Evolutionary conservation across 192 early-diverging fungal genomes (phyloP), one percentile per base, ranked within the genome.

Genomic region (Blastocladiella britannica): DNA sequence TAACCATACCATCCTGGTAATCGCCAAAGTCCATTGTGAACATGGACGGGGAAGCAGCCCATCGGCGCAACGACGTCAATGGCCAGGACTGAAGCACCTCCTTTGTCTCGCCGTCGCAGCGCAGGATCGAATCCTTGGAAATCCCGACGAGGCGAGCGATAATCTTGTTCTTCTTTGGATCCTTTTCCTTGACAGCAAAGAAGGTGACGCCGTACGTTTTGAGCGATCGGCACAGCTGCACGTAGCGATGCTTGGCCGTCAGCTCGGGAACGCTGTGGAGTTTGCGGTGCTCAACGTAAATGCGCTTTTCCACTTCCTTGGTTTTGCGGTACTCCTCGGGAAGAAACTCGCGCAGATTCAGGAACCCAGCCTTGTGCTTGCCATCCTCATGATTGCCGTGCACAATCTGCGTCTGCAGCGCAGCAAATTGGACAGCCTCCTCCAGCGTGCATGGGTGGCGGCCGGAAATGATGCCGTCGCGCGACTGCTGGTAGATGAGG

Each of bases 11-110:
- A 29, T 80, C 65, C n/a, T 65, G 65, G 54, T 80, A 77, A 54
- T 79, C 76, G 23, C 78, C 78, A 55, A 80, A 74, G 58, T 80
- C 78, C 30, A 80, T 53, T n/a, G 78, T 80, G 55, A 80, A 79
- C 47, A 66, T 77, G 25, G 64, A 75, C 12, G 68, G 55, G 0
- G 70, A 63, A 1, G 76, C 73, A 8, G 78, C 74, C 78, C 78
- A 80, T 20, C 76, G 64, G 18, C 77, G 57, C 28, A 80, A 56
- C 52, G 73, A 71, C n/a, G 70, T 79, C 20, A 80, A 56, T 26
- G 68, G 58, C 78, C 78, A 80, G 26, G 71, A 63, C 12, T 65
- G 61, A 26, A 74, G 20, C 25, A 77, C 64, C 28, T 80, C 69
- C 52, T 80, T 80, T 12, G 78, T 78, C 28, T 72, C 66, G 12